Percentiles rank a stretch among this genome's conserved stretches.
Conservation (phyloP, 495 filamentous ascomycete species). For the Penicillium roqueforti region DNA sequence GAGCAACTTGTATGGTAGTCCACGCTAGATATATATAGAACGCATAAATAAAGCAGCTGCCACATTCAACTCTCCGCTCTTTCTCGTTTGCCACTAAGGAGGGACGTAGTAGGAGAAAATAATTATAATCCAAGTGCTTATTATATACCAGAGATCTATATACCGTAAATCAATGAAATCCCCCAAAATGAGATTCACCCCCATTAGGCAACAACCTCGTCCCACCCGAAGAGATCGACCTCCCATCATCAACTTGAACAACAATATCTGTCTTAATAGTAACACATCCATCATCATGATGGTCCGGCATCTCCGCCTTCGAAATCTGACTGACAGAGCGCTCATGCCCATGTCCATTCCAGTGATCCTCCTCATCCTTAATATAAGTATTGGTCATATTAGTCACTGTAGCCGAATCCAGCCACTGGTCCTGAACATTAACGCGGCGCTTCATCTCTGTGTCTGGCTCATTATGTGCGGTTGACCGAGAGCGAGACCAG, state of each 20-base stretch:
- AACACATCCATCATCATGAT: slow-evolving; percentile 20
- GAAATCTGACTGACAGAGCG: slow-evolving; percentile 18
- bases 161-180: neutral
- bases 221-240: slow-evolving; percentile 19
- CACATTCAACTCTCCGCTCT: too few species aligned
- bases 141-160: neutral
- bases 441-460: slow-evolving; percentile 19
- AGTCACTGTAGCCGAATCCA: slow-evolving; percentile 17
- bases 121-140: neutral
- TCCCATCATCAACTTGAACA: slow-evolving; percentile 28
- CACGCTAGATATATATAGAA: neutral
- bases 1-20: neutral
- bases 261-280: slow-evolving; percentile 32
- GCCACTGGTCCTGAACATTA: slow-evolving; percentile 13
- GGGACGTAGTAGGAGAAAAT: too few species aligned
- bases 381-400: slow-evolving; percentile 1
- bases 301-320: slow-evolving; percentile 14
- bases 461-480: slow-evolving; percentile 13
- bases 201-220: slow-evolving; percentile 17
- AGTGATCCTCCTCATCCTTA: slow-evolving; percentile 18
- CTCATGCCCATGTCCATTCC: slow-evolving; percentile 13
- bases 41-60: too few species aligned
- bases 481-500: slow-evolving; percentile 26
- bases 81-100: too few species aligned
- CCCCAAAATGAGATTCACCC: neutral